Evolutionary conservation across 2,329 filamentous ascomycete species (phyloP).

Genomic region (Fusarium sp.): DNA sequence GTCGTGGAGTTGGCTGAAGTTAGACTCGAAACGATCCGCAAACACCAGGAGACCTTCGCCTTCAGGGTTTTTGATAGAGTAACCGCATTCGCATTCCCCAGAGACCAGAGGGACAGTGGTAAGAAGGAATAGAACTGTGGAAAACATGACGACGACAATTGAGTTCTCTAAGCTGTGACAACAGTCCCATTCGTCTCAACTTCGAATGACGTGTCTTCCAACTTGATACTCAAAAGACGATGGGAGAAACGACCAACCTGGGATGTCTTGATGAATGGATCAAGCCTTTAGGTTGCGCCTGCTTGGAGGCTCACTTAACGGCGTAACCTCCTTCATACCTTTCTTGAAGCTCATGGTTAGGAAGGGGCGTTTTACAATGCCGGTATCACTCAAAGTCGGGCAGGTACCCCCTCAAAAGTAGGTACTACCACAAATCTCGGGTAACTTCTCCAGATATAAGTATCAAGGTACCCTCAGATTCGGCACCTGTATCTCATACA

Average conservation of each 20-base stretch:
- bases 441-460: not conserved
- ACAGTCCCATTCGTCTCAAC: not conserved
- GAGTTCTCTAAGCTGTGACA: not conserved
- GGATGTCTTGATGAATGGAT: not conserved
- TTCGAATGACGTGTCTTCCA: not conserved
- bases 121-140: constrained; percentile 14
- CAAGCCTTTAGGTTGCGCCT: not conserved
- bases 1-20: constrained; percentile 70
- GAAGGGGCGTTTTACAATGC: not conserved
- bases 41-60: constrained; percentile 62
- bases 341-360: not conserved
- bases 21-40: constrained; percentile 76
- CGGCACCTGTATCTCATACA: not conserved
- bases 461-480: not conserved
- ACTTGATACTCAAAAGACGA: not conserved
- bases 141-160: constrained; percentile 17
- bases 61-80: constrained; percentile 63
- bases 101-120: constrained; percentile 29
- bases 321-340: not conserved
- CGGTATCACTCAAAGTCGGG: not conserved
- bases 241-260: not conserved
- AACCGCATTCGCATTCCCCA: constrained; percentile 78
- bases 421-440: not conserved
- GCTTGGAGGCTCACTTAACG: not conserved
- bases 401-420: not conserved